Base-by-base conservation (phyloP, 768 basidiomycete species). In the Suillus subluteus region DNA sequence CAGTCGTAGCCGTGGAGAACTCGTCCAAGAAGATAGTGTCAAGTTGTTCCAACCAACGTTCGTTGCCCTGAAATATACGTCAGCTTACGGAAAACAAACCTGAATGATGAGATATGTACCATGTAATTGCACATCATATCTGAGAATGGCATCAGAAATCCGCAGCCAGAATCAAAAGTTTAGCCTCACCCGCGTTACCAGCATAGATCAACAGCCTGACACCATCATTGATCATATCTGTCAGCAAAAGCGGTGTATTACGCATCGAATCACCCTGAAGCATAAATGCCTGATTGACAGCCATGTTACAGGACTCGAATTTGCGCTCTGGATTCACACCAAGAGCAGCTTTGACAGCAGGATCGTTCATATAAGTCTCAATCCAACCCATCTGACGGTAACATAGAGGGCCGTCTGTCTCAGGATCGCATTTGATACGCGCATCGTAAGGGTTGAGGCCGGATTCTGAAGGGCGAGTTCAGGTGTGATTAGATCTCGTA, bases 61-160 rank as follows among this genome's bases (percentile, higher is more conserved):
- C 87, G 72, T 95, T 92, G 37, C 94, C 94, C 88, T 88, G 63
- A 41, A 38, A n/a, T 26, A 58, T 38, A 63, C 26, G 15, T 62
- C 65, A 54, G 58, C 58, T 6, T 8, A 54, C 38, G 40, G 50
- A 3, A 59, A 67, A 21, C 63, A 35, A 23, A 66, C 38, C 65
- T 18, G 54, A 66, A 7, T 38, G 48, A 41, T 43, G 35, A 74
- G 85, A 67, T 7, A 52, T 8, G 7, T 69, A 87, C 91, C 35
- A 92, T 85, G 72, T 84, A 92, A 79, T 96, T 95, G 83, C 95
- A 96, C 91, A 94, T 91, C 83, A 89, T 87, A 76, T 96, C 94
- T 84, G 59, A 66, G 48, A 38, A 67, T 35, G 41, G 69, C 48
- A 71, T 73, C 69, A 69, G 74, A 18, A 38, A 62, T 1, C 40